A percentile compares a stretch with the other conserved stretches of the same genome.
These are phyloP conservation scores for Silene vulgaris DNA, from an alignment of 179 eudicot species.

Conservation along the genomic window DNA sequence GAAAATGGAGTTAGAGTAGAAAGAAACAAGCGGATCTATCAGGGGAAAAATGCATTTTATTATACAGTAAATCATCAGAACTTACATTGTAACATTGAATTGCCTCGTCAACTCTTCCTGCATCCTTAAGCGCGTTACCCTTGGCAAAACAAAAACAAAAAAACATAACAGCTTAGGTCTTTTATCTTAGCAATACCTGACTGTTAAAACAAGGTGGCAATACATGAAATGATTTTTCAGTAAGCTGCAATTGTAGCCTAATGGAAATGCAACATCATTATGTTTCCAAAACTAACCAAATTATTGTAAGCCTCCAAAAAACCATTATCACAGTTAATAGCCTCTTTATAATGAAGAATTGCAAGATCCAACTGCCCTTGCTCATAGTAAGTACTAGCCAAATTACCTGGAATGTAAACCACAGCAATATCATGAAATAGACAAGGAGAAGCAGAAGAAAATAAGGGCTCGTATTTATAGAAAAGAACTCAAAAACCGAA, in stretches of 20 bases:
- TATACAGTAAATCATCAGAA: slow-evolving; percentile 12
- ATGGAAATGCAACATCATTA: slow-evolving; percentile 8
- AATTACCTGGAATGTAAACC: slow-evolving; percentile 53
- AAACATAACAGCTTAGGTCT: slow-evolving; percentile 11
- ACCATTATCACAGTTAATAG: slow-evolving; percentile 71
- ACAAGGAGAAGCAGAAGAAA: neutral
- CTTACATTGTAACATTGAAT: slow-evolving; percentile 78
- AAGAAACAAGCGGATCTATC: neutral
- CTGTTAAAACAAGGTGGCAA: too few relatives aligned
- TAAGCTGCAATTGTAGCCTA: neutral
- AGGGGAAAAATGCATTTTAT: neutral
- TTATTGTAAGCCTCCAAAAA: slow-evolving; percentile 95
- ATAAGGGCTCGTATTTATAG: neutral
- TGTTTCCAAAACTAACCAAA: slow-evolving; percentile 46
- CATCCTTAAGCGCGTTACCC: slow-evolving; percentile 96
- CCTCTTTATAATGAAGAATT: slow-evolving; percentile 68
- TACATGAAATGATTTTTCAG: neutral
- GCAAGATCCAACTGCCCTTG: slow-evolving; percentile 87
- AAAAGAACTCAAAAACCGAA: neutral
- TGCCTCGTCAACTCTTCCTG: slow-evolving; percentile 80
- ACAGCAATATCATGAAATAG: slow-evolving; percentile 18
- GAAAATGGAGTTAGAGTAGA: slow-evolving; percentile 19
- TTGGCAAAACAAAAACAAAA: slow-evolving; percentile 23
- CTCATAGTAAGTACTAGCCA: slow-evolving; percentile 87
- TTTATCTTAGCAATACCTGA: neutral